phyloP scores from a whole-genome alignment of 306 rosid genomes.

The Abrus pulchellus region DNA sequence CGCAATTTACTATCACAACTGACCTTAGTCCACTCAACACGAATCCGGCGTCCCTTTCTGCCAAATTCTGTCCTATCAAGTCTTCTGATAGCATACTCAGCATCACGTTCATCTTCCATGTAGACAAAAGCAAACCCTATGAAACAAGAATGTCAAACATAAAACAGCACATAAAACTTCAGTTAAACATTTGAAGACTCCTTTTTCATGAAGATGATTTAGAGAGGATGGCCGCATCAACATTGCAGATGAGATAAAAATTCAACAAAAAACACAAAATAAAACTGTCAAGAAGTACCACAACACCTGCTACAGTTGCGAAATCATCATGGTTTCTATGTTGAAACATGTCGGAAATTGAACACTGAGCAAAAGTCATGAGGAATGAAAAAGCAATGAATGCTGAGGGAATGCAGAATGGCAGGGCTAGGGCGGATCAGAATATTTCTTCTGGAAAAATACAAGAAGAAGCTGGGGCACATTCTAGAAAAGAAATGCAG shows the following conservation, averaged over 20 bases:
- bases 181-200: conserved; percentile 33
- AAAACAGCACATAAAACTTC: conserved; percentile 40
- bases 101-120: conserved; percentile 88
- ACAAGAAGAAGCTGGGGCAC: conserved; percentile 82
- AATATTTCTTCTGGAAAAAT: conserved; percentile 79
- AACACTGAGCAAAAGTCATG: conserved; percentile 89
- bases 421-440: conserved; percentile 83
- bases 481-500: conserved; percentile 91
- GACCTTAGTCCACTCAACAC: conserved; percentile 92
- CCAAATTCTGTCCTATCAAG: conserved; percentile 92
- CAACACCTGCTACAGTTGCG: conserved; percentile 86
- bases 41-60: conserved; percentile 81
- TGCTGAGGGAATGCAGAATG: conserved; percentile 80
- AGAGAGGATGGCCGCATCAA: conserved; percentile 45
- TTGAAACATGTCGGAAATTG: conserved; percentile 88
- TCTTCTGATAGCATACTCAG: conserved; percentile 88
- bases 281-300: conserved; percentile 70
- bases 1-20: conserved; percentile 3
- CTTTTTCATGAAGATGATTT: conserved; percentile 33
- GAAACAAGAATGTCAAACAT: conserved; percentile 48
- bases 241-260: conserved; percentile 47
- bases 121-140: conserved; percentile 86
- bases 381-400: conserved; percentile 89
- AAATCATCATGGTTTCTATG: conserved; percentile 80
- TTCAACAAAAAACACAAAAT: conserved; percentile 48